A percentile compares a stretch with the other conserved stretches of the same genome.
These are phyloP conservation scores for Dactylonectria macrodidyma DNA, from an alignment of 2,329 filamentous ascomycete species.

Conservation along the genomic window DNA sequence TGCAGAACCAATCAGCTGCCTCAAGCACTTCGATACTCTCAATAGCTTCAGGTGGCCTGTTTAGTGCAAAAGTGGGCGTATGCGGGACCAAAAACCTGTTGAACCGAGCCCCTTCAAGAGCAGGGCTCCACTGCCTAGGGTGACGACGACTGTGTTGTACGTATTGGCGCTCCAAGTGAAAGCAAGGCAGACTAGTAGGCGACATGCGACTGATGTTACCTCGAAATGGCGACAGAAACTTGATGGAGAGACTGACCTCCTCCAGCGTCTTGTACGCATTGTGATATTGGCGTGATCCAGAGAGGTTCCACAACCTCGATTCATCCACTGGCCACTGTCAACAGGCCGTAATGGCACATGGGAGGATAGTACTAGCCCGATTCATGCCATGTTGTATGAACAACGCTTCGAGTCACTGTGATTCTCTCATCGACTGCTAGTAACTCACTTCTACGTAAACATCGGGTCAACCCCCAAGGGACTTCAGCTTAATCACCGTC, in stretches of 20 bases:
- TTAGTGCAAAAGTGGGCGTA: background rate
- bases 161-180: background rate
- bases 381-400: too few species aligned
- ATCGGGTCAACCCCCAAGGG: too few species aligned
- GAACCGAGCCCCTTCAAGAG: background rate
- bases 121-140: background rate
- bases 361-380: too few species aligned
- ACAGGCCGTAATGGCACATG: too few species aligned
- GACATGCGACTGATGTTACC: background rate
- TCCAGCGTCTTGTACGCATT: background rate
- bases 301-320: background rate
- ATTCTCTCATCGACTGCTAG: too few species aligned
- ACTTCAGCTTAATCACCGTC: too few species aligned
- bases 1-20: background rate
- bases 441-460: too few species aligned
- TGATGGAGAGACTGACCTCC: background rate
- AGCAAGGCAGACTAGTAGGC: background rate
- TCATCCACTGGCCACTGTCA: background rate
- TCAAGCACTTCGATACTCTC: background rate
- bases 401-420: too few species aligned
- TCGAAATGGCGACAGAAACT: background rate
- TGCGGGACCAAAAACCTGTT: background rate
- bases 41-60: background rate
- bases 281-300: background rate
- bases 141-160: background rate